Percentiles rank a stretch among this genome's conserved stretches.
phyloP scores from a whole-genome alignment of 148 eudicot species.

The Vaccinium vitisidaea region DNA sequence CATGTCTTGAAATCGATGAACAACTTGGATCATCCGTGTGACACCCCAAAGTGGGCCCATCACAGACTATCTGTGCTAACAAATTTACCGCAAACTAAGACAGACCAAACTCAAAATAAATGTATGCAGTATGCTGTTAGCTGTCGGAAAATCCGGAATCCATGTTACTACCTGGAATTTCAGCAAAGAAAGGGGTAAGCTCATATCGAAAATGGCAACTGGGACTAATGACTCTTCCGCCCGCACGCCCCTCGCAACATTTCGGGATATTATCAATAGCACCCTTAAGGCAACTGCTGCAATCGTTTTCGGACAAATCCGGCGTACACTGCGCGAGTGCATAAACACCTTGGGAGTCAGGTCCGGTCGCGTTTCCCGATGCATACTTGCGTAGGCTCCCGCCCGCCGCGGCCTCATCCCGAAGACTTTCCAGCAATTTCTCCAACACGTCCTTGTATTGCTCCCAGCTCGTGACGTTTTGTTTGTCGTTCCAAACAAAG shows the following conservation, averaged over 20 bases:
- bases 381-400: conserved; percentile 34
- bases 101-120: no score
- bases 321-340: conserved; percentile 52
- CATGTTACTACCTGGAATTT: neutral
- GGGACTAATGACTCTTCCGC: neutral
- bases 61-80: no score
- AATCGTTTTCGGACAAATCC: conserved; percentile 27
- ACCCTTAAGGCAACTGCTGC: conserved; percentile 26
- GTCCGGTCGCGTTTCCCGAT: neutral
- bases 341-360: neutral
- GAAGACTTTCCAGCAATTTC: conserved; percentile 23
- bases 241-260: neutral
- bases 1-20: no score
- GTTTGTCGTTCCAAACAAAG: neutral
- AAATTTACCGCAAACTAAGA: no score
- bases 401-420: conserved; percentile 26
- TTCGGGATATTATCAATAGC: neutral
- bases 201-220: conserved; percentile 16
- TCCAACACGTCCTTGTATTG: conserved; percentile 16
- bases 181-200: neutral
- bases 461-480: neutral
- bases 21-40: no score
- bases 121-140: no score
- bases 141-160: no score
- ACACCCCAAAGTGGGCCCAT: no score